Conservation (phyloP, 257 asterid genomes). For the Echites panduratus region DNA sequence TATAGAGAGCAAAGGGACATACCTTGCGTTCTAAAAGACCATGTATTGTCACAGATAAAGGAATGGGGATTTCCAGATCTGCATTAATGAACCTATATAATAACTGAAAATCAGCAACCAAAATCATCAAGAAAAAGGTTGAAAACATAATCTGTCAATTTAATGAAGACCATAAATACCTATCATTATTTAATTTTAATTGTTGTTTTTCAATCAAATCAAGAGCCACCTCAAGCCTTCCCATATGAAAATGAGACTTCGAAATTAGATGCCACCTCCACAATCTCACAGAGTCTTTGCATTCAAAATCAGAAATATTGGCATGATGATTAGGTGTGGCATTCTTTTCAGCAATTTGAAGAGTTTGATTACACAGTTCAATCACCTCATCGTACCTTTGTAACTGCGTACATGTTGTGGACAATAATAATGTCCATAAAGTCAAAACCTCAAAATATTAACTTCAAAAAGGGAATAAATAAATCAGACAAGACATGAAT, state of each 20-base stretch:
- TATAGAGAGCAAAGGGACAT: constrained; percentile 15
- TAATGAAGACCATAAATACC: constrained; percentile 34
- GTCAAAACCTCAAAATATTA: background rate
- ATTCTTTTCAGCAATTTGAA: constrained; percentile 61
- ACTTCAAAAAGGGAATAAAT: background rate
- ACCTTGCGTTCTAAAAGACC: constrained; percentile 75
- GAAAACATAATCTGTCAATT: constrained; percentile 12
- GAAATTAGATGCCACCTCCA: constrained; percentile 86
- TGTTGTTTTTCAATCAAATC: constrained; percentile 63
- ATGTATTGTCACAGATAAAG: constrained; percentile 59
- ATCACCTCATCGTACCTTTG: constrained; percentile 63
- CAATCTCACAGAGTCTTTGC: constrained; percentile 35
- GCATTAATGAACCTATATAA: constrained; percentile 40
- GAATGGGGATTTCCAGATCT: constrained; percentile 34
- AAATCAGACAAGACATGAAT: background rate
- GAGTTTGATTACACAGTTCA: constrained; percentile 68
- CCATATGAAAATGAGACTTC: constrained; percentile 63
- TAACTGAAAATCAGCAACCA: constrained; percentile 23
- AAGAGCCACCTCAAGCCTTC: constrained; percentile 84
- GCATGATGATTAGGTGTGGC: constrained; percentile 22
- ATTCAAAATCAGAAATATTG: constrained; percentile 21
- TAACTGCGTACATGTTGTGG: constrained; percentile 36
- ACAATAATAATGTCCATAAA: constrained; percentile 11
- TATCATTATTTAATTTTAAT: constrained; percentile 22
- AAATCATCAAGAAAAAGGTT: constrained; percentile 9